Percentiles rank a stretch among this genome's conserved stretches.
Conservation (phyloP, 2,329 filamentous ascomycete species). For the Penicillium sp. region DNA sequence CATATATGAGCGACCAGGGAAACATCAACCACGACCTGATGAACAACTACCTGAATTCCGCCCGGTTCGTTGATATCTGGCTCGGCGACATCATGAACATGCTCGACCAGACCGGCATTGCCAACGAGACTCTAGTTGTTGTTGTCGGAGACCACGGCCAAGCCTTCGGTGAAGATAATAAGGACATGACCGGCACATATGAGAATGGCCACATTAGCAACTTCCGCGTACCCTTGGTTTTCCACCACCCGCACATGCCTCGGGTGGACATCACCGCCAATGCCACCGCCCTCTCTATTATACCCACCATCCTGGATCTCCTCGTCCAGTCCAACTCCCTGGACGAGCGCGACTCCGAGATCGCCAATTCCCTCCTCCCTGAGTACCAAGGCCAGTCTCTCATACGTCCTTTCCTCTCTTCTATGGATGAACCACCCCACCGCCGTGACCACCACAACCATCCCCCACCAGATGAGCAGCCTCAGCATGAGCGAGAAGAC, state of each 20-base stretch:
- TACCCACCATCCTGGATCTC: constrained; percentile 49
- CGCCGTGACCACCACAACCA: not conserved
- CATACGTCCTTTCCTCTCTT: constrained; percentile 39
- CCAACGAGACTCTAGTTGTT: constrained; percentile 48
- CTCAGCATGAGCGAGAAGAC: not conserved
- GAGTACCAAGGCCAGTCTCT: constrained; percentile 50
- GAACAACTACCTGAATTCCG: constrained; percentile 47
- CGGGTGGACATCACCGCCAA: constrained; percentile 43
- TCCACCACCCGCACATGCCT: constrained; percentile 47
- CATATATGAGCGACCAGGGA: constrained; percentile 28
- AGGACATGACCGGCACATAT: constrained; percentile 42
- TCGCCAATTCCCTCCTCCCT: constrained; percentile 41
- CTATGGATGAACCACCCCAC: constrained; percentile 19
- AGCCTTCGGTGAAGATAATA: constrained; percentile 45
- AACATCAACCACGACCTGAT: constrained; percentile 33
- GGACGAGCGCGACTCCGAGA: constrained; percentile 31
- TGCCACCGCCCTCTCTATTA: constrained; percentile 44
- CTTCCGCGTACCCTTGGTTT: constrained; percentile 46
- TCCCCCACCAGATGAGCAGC: not conserved
- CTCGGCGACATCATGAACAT: constrained; percentile 43
- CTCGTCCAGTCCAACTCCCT: constrained; percentile 44
- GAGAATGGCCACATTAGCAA: constrained; percentile 48
- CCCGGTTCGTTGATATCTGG: constrained; percentile 47
- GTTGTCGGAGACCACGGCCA: constrained; percentile 49
- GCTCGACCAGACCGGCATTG: constrained; percentile 45